Evolutionary conservation across 202 grass and related monocot genomes (phyloP).

Genomic region (Brachypodium distachyon): DNA sequence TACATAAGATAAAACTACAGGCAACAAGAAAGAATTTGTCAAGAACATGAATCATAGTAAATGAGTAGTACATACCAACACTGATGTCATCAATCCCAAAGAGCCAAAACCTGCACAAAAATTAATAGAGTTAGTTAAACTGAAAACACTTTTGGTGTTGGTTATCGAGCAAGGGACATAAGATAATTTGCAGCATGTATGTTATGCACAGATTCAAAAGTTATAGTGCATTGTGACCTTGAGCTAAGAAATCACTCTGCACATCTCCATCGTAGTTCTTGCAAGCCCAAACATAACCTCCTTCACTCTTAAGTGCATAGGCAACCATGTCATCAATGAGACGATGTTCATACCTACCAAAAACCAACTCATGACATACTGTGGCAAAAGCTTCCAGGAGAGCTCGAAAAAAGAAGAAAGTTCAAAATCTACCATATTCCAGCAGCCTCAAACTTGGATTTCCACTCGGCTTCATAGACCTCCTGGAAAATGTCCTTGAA

Average conservation of each 20-base stretch:
- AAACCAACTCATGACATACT: slow-evolving; percentile 3
- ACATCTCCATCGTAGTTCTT: slow-evolving; percentile 99
- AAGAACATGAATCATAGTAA: slow-evolving; percentile 14
- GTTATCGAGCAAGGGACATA: background rate
- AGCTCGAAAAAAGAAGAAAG: slow-evolving; percentile 7
- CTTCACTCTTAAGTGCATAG: slow-evolving; percentile 98
- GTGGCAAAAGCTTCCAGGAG: background rate
- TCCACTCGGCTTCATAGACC: slow-evolving; percentile 86
- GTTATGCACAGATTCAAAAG: background rate
- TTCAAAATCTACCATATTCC: slow-evolving; percentile 70
- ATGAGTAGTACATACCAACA: slow-evolving; percentile 57
- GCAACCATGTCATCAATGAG: slow-evolving; percentile 99
- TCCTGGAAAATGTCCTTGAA: slow-evolving; percentile 99
- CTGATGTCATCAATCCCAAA: slow-evolving; percentile 96
- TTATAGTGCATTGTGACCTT: slow-evolving; percentile 48
- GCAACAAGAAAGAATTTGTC: background rate
- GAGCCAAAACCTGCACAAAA: slow-evolving; percentile 84
- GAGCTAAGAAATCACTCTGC: slow-evolving; percentile 99
- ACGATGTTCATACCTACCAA: slow-evolving; percentile 87
- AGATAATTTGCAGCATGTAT: background rate
- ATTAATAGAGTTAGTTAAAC: background rate
- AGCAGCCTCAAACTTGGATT: slow-evolving; percentile 83
- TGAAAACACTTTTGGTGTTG: slow-evolving; percentile 3
- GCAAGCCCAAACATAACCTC: slow-evolving; percentile 98
- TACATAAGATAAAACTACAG: too few relatives aligned